Evolutionary conservation across 2,329 filamentous ascomycete genomes (phyloP).

Genomic region (Xylaria sp.): DNA sequence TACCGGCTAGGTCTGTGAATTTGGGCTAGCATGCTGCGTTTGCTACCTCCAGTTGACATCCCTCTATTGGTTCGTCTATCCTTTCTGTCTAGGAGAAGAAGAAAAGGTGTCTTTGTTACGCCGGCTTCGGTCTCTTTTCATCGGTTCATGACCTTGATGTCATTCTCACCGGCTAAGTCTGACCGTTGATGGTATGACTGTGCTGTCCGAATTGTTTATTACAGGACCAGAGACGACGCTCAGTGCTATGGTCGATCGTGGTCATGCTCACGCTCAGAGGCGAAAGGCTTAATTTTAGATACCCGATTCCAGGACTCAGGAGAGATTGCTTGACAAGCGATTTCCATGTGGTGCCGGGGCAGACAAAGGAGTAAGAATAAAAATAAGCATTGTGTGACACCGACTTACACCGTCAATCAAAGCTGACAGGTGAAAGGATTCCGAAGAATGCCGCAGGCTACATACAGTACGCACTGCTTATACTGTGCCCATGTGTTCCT

Average conservation of each 20-base stretch:
- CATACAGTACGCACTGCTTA: not conserved
- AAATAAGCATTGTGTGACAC: constrained; percentile 36
- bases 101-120: not conserved
- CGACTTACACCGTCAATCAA: constrained; percentile 26
- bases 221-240: constrained; percentile 21
- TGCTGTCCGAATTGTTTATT: constrained; percentile 8
- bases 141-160: not conserved
- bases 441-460: constrained; percentile 20
- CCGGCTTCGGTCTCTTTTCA: constrained; percentile 7
- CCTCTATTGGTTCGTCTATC: constrained; percentile 8
- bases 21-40: constrained; percentile 38
- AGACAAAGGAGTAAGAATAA: constrained; percentile 15
- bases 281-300: constrained; percentile 31
- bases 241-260: not conserved
- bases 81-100: not conserved
- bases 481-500: constrained; percentile 4
- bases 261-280: constrained; percentile 16
- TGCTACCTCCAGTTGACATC: constrained; percentile 1
- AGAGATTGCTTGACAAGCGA: constrained; percentile 8
- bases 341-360: constrained; percentile 6
- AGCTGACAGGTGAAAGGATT: constrained; percentile 32
- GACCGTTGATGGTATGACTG: constrained; percentile 1
- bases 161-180: constrained; percentile 10
- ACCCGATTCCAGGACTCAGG: constrained; percentile 18
- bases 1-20: constrained; percentile 37